Evolutionary conservation across 192 early-diverging fungal genomes (phyloP), one percentile per base, ranked within the genome.

Genomic region (Ramicandelaber brevisporus): DNA sequence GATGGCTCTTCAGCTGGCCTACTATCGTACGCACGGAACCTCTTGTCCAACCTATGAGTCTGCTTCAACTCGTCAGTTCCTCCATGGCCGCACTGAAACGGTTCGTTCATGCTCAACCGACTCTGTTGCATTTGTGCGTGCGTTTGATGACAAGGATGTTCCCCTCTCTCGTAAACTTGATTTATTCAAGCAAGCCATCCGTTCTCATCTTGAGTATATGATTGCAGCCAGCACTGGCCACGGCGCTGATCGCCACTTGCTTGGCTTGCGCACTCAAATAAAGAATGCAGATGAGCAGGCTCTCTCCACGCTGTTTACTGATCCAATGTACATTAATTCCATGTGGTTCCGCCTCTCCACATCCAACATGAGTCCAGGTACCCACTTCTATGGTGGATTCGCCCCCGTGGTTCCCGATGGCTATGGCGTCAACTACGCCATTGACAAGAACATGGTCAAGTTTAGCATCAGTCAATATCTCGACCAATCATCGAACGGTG

Each of bases 81-180:
- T 62, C 28, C 73, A 77, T 26, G 89, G 89, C 3, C 65, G 89
- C 24, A 96, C 89, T 13, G 89, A 96, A 45, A 96, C 86, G 18
- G 75, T 74, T 13, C 65, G 89, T 6, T 70, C 74, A 24, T 71
- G 72, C 40, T 73, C 77, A 7, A 38, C 43, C 4, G 86, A 92
- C 8, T 65, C 65, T 25, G 54, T 72, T 44, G 74, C 55, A 0
- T 96, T 88, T 46, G 67, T 63, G 14, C 50, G 62, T 12, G 56
- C 59, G 2, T 74, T 84, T 38, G 73, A 74, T 28, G 68, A 84
- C 48, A 65, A 66, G 38, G 43, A 63, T 26, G 33, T 39, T 20
- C 11, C 50, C 16, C 21, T 43, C 21, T 4, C 25, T 3, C 35
- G 50, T 16, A 73, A 73, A 44, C 38, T 68, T 15, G 47, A 23